Conservation (phyloP, 768 basidiomycete species). For the Panus rudis region DNA sequence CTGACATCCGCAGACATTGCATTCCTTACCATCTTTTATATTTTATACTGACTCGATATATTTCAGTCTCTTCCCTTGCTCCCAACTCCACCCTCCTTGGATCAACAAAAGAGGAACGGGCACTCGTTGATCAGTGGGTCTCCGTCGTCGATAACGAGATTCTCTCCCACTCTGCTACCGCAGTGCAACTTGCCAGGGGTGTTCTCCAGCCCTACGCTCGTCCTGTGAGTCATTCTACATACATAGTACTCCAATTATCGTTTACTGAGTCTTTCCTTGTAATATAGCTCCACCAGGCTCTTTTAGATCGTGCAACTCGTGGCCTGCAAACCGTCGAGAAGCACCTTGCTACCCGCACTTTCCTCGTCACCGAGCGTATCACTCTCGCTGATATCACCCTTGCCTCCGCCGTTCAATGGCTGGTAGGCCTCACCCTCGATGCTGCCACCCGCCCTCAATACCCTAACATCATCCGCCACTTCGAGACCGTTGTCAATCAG, state of each 20-base stretch:
- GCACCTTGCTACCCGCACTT: slow-evolving; percentile 74
- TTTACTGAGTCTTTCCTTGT: slow-evolving; percentile 3
- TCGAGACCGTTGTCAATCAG: slow-evolving; percentile 86
- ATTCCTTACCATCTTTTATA: not conserved
- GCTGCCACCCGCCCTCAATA: slow-evolving; percentile 55
- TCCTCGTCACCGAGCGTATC: slow-evolving; percentile 90
- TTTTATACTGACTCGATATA: slow-evolving; percentile 14
- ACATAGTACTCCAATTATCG: not conserved
- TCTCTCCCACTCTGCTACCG: slow-evolving; percentile 27
- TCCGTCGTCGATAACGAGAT: slow-evolving; percentile 70
- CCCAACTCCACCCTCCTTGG: slow-evolving; percentile 80
- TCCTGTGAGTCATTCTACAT: slow-evolving; percentile 42
- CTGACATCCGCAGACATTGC: slow-evolving; percentile 23
- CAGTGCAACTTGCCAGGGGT: slow-evolving; percentile 39
- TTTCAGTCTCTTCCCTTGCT: slow-evolving; percentile 64
- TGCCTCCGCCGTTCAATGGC: slow-evolving; percentile 51
- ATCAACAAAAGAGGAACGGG: slow-evolving; percentile 52
- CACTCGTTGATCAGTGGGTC: slow-evolving; percentile 81
- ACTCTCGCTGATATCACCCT: slow-evolving; percentile 83
- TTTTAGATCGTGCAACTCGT: slow-evolving; percentile 47
- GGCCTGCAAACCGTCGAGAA: slow-evolving; percentile 63
- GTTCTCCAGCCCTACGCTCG: slow-evolving; percentile 69
- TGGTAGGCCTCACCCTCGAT: slow-evolving; percentile 55
- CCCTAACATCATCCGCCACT: slow-evolving; percentile 75
- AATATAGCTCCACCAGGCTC: slow-evolving; percentile 51